Conservation (phyloP, 805 yeast genomes). For the Kodamaea fukazawae region DNA sequence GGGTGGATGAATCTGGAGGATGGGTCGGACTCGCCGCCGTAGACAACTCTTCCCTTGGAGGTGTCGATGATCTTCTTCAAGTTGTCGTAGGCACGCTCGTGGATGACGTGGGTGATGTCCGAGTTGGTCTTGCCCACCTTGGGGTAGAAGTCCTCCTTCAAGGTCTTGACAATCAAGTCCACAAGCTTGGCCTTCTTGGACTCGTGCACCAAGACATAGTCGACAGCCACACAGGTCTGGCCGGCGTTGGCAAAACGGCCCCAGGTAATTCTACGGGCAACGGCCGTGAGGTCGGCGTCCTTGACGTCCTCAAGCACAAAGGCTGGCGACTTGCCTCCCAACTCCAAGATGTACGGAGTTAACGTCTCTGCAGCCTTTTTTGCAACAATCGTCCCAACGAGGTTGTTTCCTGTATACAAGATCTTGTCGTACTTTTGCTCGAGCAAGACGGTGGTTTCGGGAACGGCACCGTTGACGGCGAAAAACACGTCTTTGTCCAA, state of each 20-base stretch:
- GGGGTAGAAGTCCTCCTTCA: conserved; percentile 46
- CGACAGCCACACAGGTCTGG: conserved; percentile 89
- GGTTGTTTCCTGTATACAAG: conserved; percentile 77
- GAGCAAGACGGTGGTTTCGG: conserved; percentile 59
- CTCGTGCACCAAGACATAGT: conserved; percentile 71
- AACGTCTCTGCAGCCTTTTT: conserved; percentile 79
- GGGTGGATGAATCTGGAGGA: conserved; percentile 60
- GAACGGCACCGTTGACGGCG: conserved; percentile 70
- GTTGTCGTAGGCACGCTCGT: conserved; percentile 50
- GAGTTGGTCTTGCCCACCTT: conserved; percentile 22
- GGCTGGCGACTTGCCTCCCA: conserved; percentile 92
- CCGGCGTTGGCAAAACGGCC: conserved; percentile 81
- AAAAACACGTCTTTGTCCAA: conserved; percentile 56
- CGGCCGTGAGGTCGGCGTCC: conserved; percentile 39
- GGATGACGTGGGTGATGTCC: conserved; percentile 58
- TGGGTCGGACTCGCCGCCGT: conserved; percentile 44
- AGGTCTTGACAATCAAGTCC: conserved; percentile 34
- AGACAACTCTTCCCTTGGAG: conserved; percentile 53
- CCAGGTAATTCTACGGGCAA: conserved; percentile 68
- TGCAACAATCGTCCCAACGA: conserved; percentile 76
- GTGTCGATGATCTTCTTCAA: conserved; percentile 41
- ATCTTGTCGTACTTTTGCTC: conserved; percentile 74
- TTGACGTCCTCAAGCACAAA: conserved; percentile 55
- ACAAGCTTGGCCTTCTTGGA: conserved; percentile 53
- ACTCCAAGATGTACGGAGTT: conserved; percentile 77